Percentiles rank a stretch among this genome's conserved stretches.
Conservation (phyloP, 306 rosid genomes). For the Astragalus membranaceus region DNA sequence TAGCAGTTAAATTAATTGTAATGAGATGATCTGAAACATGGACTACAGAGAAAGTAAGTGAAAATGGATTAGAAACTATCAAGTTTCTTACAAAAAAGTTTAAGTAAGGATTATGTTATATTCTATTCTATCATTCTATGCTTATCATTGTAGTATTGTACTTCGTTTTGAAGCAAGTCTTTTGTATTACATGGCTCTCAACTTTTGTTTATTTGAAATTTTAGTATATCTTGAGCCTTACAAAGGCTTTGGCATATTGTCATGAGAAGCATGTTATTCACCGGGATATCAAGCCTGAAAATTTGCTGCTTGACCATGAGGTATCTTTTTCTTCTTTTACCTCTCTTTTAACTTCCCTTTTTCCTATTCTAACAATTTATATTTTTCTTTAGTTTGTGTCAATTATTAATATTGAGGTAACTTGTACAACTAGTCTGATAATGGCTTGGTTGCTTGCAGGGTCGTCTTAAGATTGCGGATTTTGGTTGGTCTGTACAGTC, state of each 20-base stretch:
- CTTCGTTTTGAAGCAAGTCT: neutral
- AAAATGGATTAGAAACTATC: neutral
- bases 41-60: neutral
- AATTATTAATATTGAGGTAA: no score
- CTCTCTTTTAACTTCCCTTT: neutral
- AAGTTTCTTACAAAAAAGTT: neutral
- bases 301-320: slow-evolving; percentile 83
- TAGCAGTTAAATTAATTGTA: neutral
- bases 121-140: neutral
- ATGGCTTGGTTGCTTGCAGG: slow-evolving; percentile 40
- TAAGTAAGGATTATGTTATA: neutral
- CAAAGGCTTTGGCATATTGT: slow-evolving; percentile 80
- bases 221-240: slow-evolving; percentile 72
- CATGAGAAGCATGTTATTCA: slow-evolving; percentile 92
- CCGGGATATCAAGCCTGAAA: slow-evolving; percentile 92
- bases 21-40: neutral
- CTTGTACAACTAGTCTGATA: no score
- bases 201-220: slow-evolving; percentile 14
- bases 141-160: neutral
- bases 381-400: no score
- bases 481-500: slow-evolving; percentile 97
- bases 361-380: neutral
- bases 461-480: slow-evolving; percentile 85
- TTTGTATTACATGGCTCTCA: neutral
- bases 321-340: slow-evolving; percentile 19